A percentile compares a stretch with the other conserved stretches of the same genome.
phyloP scores from a whole-genome alignment of 257 asterid species.

The Ocimum tenuiflorum region DNA sequence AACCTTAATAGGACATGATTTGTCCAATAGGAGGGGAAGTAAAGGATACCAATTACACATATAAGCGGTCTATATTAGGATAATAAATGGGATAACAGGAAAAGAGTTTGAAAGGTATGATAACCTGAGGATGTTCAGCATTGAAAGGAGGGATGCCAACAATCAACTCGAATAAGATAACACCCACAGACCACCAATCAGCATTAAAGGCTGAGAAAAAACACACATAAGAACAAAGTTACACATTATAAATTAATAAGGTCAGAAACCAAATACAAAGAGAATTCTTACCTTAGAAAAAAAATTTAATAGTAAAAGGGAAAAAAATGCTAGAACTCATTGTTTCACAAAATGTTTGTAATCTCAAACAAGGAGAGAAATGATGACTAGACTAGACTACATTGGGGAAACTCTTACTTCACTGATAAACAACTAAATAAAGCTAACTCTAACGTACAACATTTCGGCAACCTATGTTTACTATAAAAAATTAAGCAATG shows the following conservation, averaged over 20 bases:
- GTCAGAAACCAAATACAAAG: background rate
- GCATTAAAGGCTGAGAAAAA: slow-evolving; percentile 70
- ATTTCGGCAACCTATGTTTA: too few relatives aligned
- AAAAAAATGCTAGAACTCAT: background rate
- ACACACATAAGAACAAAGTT: slow-evolving; percentile 11
- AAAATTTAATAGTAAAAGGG: background rate
- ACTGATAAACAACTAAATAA: too few relatives aligned
- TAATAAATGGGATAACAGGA: slow-evolving; percentile 2
- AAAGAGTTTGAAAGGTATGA: slow-evolving; percentile 12
- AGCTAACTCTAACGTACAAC: too few relatives aligned
- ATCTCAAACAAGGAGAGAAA: too few relatives aligned
- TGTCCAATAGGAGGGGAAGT: background rate
- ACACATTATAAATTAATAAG: background rate
- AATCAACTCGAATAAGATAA: slow-evolving; percentile 85
- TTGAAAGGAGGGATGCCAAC: slow-evolving; percentile 99
- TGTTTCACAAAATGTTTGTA: too few relatives aligned
- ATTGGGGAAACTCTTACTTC: too few relatives aligned
- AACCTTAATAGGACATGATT: background rate
- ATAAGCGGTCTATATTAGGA: background rate
- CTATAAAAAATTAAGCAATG: too few relatives aligned
- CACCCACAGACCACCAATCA: slow-evolving; percentile 99
- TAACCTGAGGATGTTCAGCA: slow-evolving; percentile 98
- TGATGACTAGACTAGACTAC: too few relatives aligned
- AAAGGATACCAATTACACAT: slow-evolving; percentile 6
- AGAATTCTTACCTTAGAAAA: background rate